Evolutionary conservation across 805 yeast genomes (phyloP).

Genomic region (Naumovozyma castellii): DNA sequence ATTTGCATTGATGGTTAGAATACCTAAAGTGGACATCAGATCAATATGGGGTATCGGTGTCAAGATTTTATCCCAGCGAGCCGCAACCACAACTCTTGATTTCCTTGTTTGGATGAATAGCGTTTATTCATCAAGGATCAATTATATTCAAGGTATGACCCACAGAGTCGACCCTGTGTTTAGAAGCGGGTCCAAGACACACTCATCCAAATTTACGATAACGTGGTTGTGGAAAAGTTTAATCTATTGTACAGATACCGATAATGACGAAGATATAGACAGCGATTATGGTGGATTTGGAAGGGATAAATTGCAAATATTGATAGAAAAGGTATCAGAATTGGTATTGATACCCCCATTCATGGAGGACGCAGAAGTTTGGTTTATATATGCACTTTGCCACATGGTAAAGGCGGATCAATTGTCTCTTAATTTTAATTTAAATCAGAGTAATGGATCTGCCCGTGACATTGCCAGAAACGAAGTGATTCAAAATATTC

Average conservation of each 20-base stretch:
- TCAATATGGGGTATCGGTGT: slow-evolving; percentile 57
- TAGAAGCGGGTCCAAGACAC: slow-evolving; percentile 16
- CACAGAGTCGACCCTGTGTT: slow-evolving; percentile 22
- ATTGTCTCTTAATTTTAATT: slow-evolving; percentile 10
- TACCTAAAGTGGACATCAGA: slow-evolving; percentile 43
- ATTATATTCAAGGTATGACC: slow-evolving; percentile 18
- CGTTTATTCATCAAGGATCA: slow-evolving; percentile 18
- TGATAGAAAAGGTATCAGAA: slow-evolving; percentile 23
- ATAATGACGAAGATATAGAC: not conserved
- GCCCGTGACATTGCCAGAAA: slow-evolving; percentile 16
- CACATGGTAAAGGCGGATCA: slow-evolving; percentile 22
- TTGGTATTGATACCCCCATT: slow-evolving; percentile 26
- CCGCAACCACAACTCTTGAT: slow-evolving; percentile 10
- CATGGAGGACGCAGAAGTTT: slow-evolving; percentile 27
- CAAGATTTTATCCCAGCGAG: slow-evolving; percentile 35
- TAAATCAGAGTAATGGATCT: slow-evolving; percentile 6
- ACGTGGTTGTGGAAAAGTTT: slow-evolving; percentile 25
- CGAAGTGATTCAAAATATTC: slow-evolving; percentile 18
- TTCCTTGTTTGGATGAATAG: slow-evolving; percentile 25
- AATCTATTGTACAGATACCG: slow-evolving; percentile 3
- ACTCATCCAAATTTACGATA: slow-evolving; percentile 21
- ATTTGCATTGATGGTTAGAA: slow-evolving; percentile 40
- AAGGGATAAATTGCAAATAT: slow-evolving; percentile 4
- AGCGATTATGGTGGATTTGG: slow-evolving; percentile 1
- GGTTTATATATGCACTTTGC: slow-evolving; percentile 24